A percentile compares a stretch with the other conserved stretches of the same genome.
Evolutionary conservation across 495 filamentous ascomycete species (phyloP).

Genomic region (Evansstolkia leycettana): DNA sequence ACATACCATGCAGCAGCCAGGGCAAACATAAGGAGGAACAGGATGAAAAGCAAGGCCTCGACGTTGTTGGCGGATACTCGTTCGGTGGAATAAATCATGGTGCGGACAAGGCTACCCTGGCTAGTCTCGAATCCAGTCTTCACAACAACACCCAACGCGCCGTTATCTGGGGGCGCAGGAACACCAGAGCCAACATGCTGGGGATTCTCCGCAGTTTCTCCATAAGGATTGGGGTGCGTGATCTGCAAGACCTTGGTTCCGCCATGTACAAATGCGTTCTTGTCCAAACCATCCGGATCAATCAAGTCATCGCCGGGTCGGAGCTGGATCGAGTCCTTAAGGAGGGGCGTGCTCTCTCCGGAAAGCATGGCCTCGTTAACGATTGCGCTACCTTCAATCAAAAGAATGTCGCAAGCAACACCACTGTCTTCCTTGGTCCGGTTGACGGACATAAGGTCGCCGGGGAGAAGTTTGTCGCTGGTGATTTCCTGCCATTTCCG

Average conservation of each 20-base stretch:
- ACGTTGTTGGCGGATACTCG: slow-evolving; percentile 94
- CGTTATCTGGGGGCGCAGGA: slow-evolving; percentile 69
- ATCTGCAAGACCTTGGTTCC: slow-evolving; percentile 97
- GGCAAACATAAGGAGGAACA: slow-evolving; percentile 93
- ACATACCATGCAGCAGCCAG: slow-evolving; percentile 99
- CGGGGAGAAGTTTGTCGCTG: slow-evolving; percentile 89
- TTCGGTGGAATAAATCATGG: slow-evolving; percentile 99
- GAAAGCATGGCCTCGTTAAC: slow-evolving; percentile 99
- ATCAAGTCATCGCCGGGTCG: slow-evolving; percentile 73
- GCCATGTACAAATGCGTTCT: slow-evolving; percentile 90
- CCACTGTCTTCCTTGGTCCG: slow-evolving; percentile 95
- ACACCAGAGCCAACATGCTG: slow-evolving; percentile 62
- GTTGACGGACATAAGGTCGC: slow-evolving; percentile 90
- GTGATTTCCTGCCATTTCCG: slow-evolving; percentile 80
- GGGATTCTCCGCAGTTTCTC: slow-evolving; percentile 50
- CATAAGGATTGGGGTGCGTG: slow-evolving; percentile 62
- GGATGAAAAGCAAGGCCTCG: slow-evolving; percentile 89
- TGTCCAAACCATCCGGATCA: slow-evolving; percentile 86
- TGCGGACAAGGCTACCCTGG: slow-evolving; percentile 92
- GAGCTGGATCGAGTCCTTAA: slow-evolving; percentile 94
- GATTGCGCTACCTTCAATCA: slow-evolving; percentile 91
- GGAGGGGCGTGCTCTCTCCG: slow-evolving; percentile 88
- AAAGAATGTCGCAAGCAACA: slow-evolving; percentile 91
- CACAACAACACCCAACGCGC: slow-evolving; percentile 84
- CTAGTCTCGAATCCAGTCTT: slow-evolving; percentile 99